These are phyloP conservation scores for Lipomyces orientalis DNA, from an alignment of 805 yeast genomes.

Conservation along the genomic window DNA sequence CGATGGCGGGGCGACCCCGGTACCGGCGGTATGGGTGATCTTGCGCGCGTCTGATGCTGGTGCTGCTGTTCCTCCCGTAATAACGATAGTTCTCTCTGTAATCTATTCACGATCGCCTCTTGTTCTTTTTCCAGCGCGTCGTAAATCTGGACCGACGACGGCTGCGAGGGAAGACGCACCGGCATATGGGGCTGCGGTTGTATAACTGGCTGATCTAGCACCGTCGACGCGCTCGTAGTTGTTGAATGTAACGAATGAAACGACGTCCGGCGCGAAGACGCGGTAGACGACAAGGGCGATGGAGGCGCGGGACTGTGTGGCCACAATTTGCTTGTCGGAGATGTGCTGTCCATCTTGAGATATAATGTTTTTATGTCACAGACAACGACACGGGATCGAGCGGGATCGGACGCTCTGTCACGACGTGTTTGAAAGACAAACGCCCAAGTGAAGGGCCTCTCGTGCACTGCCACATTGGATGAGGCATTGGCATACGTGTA, in stretches of 20 bases:
- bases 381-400: background rate
- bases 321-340: background rate
- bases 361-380: background rate
- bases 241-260: slow-evolving; percentile 23
- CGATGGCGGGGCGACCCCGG: slow-evolving; percentile 15
- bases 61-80: slow-evolving; percentile 58
- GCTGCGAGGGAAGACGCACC: slow-evolving; percentile 31
- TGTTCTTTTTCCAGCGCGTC: slow-evolving; percentile 69
- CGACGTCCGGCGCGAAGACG: slow-evolving; percentile 31
- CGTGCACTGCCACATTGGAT: background rate
- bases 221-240: slow-evolving; percentile 21
- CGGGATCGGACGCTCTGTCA: background rate
- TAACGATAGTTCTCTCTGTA: slow-evolving; percentile 64
- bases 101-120: slow-evolving; percentile 70
- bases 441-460: background rate
- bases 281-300: slow-evolving; percentile 24
- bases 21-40: slow-evolving; percentile 22
- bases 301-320: slow-evolving; percentile 15
- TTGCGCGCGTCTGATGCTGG: slow-evolving; percentile 19
- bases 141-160: slow-evolving; percentile 41
- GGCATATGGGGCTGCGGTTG: slow-evolving; percentile 19
- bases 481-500: background rate
- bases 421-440: background rate
- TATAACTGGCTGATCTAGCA: slow-evolving; percentile 13
- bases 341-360: background rate